phyloP scores from a whole-genome alignment of 176 grass and related monocot species.

The Rhynchospora tenuis region DNA sequence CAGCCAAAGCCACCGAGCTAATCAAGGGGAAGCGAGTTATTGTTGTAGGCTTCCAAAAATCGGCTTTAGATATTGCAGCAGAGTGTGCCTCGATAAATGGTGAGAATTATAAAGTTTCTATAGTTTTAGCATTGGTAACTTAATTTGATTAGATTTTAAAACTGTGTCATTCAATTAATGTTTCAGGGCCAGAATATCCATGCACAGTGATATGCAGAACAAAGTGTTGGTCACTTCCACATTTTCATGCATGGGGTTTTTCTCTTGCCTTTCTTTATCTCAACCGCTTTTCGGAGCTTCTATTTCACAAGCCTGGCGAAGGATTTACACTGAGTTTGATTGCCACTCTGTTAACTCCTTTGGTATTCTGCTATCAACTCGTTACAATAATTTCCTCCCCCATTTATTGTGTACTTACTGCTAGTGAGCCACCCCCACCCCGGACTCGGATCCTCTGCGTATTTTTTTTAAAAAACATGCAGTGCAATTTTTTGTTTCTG shows the following conservation, averaged over 20 bases:
- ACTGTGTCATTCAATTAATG: not conserved
- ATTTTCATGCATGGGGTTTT: conserved; percentile 23
- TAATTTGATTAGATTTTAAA: not conserved
- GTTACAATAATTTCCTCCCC: not conserved
- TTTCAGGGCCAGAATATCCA: conserved; percentile 21
- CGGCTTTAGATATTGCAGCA: conserved; percentile 27
- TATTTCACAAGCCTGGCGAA: conserved; percentile 31
- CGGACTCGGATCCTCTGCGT: too few species aligned
- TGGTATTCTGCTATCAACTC: conserved; percentile 19
- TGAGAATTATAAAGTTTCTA: not conserved
- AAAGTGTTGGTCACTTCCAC: conserved; percentile 1
- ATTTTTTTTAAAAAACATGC: too few species aligned
- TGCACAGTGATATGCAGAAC: conserved; percentile 30
- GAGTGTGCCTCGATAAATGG: conserved; percentile 28
- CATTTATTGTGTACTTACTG: not conserved
- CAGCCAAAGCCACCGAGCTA: not conserved
- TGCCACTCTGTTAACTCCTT: conserved; percentile 23
- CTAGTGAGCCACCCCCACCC: too few species aligned
- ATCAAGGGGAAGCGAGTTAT: conserved; percentile 15
- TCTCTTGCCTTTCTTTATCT: conserved; percentile 25
- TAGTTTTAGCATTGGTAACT: not conserved
- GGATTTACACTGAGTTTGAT: conserved; percentile 28
- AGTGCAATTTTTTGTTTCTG: too few species aligned
- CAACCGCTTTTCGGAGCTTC: conserved; percentile 29
- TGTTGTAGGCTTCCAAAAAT: conserved; percentile 29